Evolutionary conservation across 495 filamentous ascomycete species (phyloP).

Genomic region (Hyphodiscus hymeniophilus): DNA sequence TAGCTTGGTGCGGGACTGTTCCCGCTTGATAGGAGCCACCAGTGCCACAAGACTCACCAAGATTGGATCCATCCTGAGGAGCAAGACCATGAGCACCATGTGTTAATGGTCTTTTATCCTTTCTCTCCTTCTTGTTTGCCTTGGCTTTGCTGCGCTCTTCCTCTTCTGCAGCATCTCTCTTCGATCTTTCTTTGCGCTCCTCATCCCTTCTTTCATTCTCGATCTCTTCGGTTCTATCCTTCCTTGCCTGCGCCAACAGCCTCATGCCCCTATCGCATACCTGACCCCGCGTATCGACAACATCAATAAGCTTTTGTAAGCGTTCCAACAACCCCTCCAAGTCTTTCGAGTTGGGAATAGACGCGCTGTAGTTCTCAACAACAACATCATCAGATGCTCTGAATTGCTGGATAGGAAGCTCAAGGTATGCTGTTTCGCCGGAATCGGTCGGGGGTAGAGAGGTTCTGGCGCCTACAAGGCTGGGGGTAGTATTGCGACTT

Average conservation of each 20-base stretch:
- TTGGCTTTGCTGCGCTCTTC: conserved; percentile 29
- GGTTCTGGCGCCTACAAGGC: conserved; percentile 45
- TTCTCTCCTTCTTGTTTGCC: conserved; percentile 50
- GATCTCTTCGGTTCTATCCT: conserved; percentile 43
- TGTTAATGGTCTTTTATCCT: conserved; percentile 48
- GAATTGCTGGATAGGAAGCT: conserved; percentile 45
- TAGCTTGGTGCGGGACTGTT: not conserved
- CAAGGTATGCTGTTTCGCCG: conserved; percentile 56
- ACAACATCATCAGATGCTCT: conserved; percentile 59
- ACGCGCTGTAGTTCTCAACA: conserved; percentile 54
- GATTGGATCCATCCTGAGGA: conserved; percentile 60
- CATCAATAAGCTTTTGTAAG: conserved; percentile 53
- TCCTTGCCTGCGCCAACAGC: conserved; percentile 54
- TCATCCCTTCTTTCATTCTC: conserved; percentile 31
- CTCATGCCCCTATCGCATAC: conserved; percentile 68
- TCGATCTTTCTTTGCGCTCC: conserved; percentile 34
- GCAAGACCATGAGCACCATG: conserved; percentile 57
- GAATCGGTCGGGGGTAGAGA: conserved; percentile 42
- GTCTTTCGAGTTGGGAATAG: conserved; percentile 67
- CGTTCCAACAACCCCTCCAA: conserved; percentile 61
- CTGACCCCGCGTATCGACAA: conserved; percentile 54
- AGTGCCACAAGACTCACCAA: conserved; percentile 42
- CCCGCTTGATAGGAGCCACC: not conserved
- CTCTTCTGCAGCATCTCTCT: conserved; percentile 35
- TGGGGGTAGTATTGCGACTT: conserved; percentile 81